Percentiles rank a stretch among this genome's conserved stretches.
These are phyloP conservation scores for Scutellaria baicalensis DNA, from an alignment of 257 asterid species.

Conservation along the genomic window DNA sequence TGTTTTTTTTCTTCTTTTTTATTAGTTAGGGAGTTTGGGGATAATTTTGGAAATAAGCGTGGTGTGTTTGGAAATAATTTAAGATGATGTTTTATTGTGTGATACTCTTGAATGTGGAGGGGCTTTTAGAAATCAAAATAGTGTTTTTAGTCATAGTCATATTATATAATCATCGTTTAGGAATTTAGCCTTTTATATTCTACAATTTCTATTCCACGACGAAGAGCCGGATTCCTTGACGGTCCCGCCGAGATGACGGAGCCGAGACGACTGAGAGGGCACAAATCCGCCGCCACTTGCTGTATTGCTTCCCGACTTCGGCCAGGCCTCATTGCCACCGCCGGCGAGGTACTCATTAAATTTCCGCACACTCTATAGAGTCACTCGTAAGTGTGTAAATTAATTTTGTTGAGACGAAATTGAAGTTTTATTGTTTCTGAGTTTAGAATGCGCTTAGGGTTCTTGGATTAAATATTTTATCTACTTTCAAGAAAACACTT, in stretches of 20 bases:
- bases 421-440: not conserved
- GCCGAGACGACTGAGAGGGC: slow-evolving; percentile 71
- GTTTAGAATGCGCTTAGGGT: not conserved
- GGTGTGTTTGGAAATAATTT: too few relatives aligned
- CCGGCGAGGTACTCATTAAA: slow-evolving; percentile 54
- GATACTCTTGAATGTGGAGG: too few relatives aligned
- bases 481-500: not conserved
- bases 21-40: too few relatives aligned
- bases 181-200: not conserved
- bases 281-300: slow-evolving; percentile 65
- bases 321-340: slow-evolving; percentile 74
- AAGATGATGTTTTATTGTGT: too few relatives aligned
- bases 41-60: too few relatives aligned
- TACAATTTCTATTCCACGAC: not conserved
- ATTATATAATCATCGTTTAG: too few relatives aligned
- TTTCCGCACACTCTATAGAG: not conserved
- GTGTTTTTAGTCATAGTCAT: too few relatives aligned
- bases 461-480: not conserved
- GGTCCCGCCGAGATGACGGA: slow-evolving; percentile 35
- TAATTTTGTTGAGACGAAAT: not conserved
- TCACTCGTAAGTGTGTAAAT: not conserved
- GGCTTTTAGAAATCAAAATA: too few relatives aligned
- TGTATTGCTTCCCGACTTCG: slow-evolving; percentile 69
- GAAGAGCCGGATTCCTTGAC: not conserved
- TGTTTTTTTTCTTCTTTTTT: too few relatives aligned